Evolutionary conservation across 2,329 filamentous ascomycete genomes (phyloP).

Genomic region (Penicillium polonicum): DNA sequence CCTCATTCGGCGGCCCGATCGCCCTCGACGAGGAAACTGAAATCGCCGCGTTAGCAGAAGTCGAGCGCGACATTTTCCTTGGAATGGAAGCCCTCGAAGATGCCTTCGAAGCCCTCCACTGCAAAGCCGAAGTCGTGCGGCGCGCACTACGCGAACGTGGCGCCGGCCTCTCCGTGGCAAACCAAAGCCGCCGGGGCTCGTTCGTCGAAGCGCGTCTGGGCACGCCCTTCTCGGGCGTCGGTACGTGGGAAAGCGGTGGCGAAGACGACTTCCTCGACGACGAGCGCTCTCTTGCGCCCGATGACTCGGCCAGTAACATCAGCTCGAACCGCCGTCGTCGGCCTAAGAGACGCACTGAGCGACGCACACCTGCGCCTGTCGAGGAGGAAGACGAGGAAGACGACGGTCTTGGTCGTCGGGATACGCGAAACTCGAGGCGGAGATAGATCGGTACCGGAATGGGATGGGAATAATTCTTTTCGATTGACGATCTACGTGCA

Average conservation of each 20-base stretch:
- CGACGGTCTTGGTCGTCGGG: slow-evolving; percentile 26
- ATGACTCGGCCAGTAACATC: slow-evolving; percentile 52
- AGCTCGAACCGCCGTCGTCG: slow-evolving; percentile 46
- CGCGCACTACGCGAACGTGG: slow-evolving; percentile 76
- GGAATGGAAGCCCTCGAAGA: slow-evolving; percentile 95
- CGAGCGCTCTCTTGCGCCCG: slow-evolving; percentile 46
- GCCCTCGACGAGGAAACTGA: slow-evolving; percentile 93
- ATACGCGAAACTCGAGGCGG: slow-evolving; percentile 27
- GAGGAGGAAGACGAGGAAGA: slow-evolving; percentile 50
- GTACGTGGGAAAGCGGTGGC: slow-evolving; percentile 41
- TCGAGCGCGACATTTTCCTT: slow-evolving; percentile 87
- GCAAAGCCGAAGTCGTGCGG: slow-evolving; percentile 76
- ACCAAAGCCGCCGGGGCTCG: slow-evolving; percentile 45
- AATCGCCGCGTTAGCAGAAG: slow-evolving; percentile 82
- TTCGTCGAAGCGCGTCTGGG: slow-evolving; percentile 44
- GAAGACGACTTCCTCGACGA: slow-evolving; percentile 50
- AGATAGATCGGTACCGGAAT: slow-evolving; percentile 12
- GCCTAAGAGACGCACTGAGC: slow-evolving; percentile 48
- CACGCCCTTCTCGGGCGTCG: slow-evolving; percentile 38
- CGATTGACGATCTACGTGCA: not conserved
- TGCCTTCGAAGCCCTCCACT: slow-evolving; percentile 88
- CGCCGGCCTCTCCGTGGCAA: slow-evolving; percentile 64
- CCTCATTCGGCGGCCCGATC: slow-evolving; percentile 68
- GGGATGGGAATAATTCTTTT: not conserved
- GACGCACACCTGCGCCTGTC: slow-evolving; percentile 49